A percentile compares a stretch with the other conserved stretches of the same genome.
Evolutionary conservation across 306 rosid genomes (phyloP).

Genomic region (Fragaria iinumae): DNA sequence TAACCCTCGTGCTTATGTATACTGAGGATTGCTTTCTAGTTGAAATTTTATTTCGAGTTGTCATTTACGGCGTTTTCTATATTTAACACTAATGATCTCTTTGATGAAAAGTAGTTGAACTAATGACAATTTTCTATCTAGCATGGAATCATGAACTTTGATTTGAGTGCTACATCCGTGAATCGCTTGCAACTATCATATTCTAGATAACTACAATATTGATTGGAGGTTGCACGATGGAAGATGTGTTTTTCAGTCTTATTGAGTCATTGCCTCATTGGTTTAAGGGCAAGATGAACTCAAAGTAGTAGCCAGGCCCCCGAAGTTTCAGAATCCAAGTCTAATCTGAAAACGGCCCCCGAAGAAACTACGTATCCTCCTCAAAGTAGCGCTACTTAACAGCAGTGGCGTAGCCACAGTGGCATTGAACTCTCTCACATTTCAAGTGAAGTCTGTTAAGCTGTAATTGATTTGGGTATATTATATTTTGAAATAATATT

Average conservation of each 20-base stretch:
- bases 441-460: no score
- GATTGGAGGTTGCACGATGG: neutral
- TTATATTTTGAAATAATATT: no score
- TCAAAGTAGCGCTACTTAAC: no score
- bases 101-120: neutral
- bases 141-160: neutral
- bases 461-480: no score
- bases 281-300: neutral
- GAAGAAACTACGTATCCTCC: neutral
- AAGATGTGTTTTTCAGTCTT: no score
- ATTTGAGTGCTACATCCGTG: neutral
- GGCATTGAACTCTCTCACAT: no score
- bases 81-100: neutral
- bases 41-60: neutral
- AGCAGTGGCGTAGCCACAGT: no score
- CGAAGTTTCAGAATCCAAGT: neutral
- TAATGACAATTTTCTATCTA: neutral
- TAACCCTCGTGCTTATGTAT: neutral
- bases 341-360: neutral
- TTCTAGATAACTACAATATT: neutral
- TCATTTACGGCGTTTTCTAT: neutral
- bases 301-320: neutral
- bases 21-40: neutral
- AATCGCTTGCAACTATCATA: neutral
- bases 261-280: neutral